Conservation (phyloP, 495 filamentous ascomycete genomes). For the Neurospora sp. region DNA sequence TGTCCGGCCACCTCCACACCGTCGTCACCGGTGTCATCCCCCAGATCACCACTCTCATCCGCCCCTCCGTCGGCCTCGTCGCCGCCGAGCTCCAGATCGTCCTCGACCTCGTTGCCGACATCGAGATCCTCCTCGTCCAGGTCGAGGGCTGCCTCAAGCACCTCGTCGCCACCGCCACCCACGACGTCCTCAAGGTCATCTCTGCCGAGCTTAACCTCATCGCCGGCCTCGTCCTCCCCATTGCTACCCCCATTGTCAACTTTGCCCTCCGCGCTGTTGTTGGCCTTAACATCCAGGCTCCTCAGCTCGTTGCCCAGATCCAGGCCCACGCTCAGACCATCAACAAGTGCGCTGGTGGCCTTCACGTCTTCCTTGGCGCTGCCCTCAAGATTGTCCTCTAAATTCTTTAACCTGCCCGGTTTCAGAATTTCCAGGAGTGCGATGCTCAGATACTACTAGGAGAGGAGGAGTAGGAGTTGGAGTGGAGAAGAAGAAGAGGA, state of each 20-base stretch:
- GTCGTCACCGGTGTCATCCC: not conserved
- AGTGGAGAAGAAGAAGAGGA: not conserved
- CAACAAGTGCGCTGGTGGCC: not conserved
- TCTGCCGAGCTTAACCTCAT: not conserved
- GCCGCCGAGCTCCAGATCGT: constrained; percentile 2
- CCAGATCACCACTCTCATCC: not conserved
- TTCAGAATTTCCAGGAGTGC: not conserved
- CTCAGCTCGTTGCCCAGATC: not conserved
- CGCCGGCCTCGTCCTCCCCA: not conserved
- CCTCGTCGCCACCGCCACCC: not conserved
- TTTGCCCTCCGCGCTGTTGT: not conserved
- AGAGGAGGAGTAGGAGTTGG: not conserved
- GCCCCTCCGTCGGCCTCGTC: not conserved
- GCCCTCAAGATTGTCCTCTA: not conserved
- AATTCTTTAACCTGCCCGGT: not conserved
- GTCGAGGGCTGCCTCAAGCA: constrained; percentile 4
- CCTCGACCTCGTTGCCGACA: constrained; percentile 2
- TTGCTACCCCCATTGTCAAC: not conserved
- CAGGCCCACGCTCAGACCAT: not conserved
- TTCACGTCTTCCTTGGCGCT: not conserved
- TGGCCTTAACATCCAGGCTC: not conserved
- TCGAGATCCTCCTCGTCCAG: not conserved
- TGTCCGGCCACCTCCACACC: constrained; percentile 1
- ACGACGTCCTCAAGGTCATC: not conserved
- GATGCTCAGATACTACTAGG: not conserved